Conservation (phyloP, 106 monocot genomes). For the Hemerocallis citrina region DNA sequence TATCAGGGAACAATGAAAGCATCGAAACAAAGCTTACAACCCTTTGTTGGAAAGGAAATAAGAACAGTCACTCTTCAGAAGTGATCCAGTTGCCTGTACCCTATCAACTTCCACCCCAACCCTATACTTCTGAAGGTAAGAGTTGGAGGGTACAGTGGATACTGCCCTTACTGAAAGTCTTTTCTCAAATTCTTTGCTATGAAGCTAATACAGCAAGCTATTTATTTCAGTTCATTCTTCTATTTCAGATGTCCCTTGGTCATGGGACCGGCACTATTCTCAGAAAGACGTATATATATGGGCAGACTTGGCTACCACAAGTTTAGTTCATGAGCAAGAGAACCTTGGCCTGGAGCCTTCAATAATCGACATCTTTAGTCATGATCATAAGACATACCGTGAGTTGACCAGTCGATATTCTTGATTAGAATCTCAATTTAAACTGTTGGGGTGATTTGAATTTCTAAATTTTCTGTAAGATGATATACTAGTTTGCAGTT, state of each 20-base stretch:
- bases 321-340: neutral
- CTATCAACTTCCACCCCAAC: conserved; percentile 79
- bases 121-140: conserved; percentile 73
- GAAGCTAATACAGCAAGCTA: too few species aligned
- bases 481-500: too few species aligned
- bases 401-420: too few species aligned
- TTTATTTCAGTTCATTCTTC: too few species aligned
- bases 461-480: too few species aligned
- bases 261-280: conserved; percentile 74
- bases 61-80: conserved; percentile 20
- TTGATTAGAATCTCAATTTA: too few species aligned
- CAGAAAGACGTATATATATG: conserved; percentile 90
- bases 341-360: neutral
- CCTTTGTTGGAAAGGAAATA: conserved; percentile 27
- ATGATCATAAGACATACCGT: too few species aligned
- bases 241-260: conserved; percentile 89
- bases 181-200: neutral
- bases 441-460: too few species aligned
- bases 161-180: too few species aligned
- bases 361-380: too few species aligned
- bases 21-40: conserved; percentile 45
- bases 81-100: conserved; percentile 67
- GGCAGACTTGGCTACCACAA: conserved; percentile 56
- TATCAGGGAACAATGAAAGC: neutral
- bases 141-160: neutral